Conservation (phyloP, 768 basidiomycete species). For the Tylopilus rubrobrunneus region DNA sequence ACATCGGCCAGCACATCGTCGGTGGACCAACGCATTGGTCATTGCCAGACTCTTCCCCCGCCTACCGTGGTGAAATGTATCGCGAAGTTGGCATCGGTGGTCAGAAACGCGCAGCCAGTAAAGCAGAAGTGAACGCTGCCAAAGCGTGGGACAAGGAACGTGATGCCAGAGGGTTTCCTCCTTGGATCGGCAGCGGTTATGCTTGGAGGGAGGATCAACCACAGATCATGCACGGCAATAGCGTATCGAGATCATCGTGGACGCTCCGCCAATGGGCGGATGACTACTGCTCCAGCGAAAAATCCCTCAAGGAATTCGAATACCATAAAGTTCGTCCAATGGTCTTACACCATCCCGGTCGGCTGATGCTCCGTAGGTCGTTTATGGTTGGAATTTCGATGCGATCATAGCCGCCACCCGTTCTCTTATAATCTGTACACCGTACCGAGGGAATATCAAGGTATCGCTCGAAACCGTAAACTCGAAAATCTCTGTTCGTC, state of each 20-base stretch:
- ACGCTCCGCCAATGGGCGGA: slow-evolving; percentile 78
- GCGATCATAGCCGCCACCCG: slow-evolving; percentile 38
- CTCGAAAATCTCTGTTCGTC: slow-evolving; percentile 58
- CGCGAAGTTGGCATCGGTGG: slow-evolving; percentile 46
- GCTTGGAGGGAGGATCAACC: slow-evolving; percentile 32
- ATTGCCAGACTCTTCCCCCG: slow-evolving; percentile 57
- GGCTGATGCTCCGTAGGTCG: slow-evolving; percentile 39
- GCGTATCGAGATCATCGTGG: slow-evolving; percentile 49
- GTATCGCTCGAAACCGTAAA: slow-evolving; percentile 49
- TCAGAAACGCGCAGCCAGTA: slow-evolving; percentile 38
- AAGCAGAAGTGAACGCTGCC: slow-evolving; percentile 40
- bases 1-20: slow-evolving; percentile 42
- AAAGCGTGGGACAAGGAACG: slow-evolving; percentile 45
- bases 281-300: slow-evolving; percentile 69
- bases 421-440: slow-evolving; percentile 37
- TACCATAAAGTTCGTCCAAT: slow-evolving; percentile 54
- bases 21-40: slow-evolving; percentile 51
- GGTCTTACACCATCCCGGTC: background rate
- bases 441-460: slow-evolving; percentile 33
- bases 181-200: slow-evolving; percentile 40
- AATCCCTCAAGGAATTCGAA: slow-evolving; percentile 73
- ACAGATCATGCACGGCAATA: slow-evolving; percentile 17
- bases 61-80: slow-evolving; percentile 61
- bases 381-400: slow-evolving; percentile 56
- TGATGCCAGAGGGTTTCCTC: slow-evolving; percentile 46